These are phyloP conservation scores for Sugiyamaella sp. DNA, from an alignment of 1,139 yeast species.

Conservation along the genomic window DNA sequence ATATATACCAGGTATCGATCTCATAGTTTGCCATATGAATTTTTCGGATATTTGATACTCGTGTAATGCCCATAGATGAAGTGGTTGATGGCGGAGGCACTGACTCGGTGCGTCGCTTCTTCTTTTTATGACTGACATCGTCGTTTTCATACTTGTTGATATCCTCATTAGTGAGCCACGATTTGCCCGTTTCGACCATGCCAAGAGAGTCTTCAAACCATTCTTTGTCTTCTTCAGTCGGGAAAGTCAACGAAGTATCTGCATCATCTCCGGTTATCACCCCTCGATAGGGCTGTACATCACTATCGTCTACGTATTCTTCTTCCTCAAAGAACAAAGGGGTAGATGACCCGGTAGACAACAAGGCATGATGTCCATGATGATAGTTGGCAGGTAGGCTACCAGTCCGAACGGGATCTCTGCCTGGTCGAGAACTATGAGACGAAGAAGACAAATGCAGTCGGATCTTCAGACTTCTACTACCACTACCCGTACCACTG, in stretches of 20 bases:
- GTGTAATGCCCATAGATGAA: slow-evolving; percentile 10
- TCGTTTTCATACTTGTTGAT: slow-evolving; percentile 17
- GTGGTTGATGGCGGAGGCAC: slow-evolving; percentile 8
- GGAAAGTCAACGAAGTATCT: slow-evolving; percentile 62
- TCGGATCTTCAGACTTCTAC: slow-evolving; percentile 9
- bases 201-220: slow-evolving; percentile 48
- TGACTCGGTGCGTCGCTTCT: not conserved
- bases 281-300: slow-evolving; percentile 62
- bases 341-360: slow-evolving; percentile 12
- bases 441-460: not conserved
- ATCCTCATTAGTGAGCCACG: slow-evolving; percentile 21
- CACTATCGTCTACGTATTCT: slow-evolving; percentile 34
- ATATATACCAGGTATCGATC: slow-evolving; percentile 88
- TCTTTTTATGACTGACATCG: slow-evolving; percentile 23
- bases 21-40: slow-evolving; percentile 73
- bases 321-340: slow-evolving; percentile 25
- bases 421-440: too few relatives aligned
- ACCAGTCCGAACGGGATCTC: too few relatives aligned
- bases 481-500: not conserved
- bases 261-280: slow-evolving; percentile 62
- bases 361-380: not conserved
- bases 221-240: slow-evolving; percentile 54
- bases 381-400: too few relatives aligned
- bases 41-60: slow-evolving; percentile 47
- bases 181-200: slow-evolving; percentile 7